Evolutionary conservation across 2,329 filamentous ascomycete genomes (phyloP).

Genomic region (Neonectria hederae): DNA sequence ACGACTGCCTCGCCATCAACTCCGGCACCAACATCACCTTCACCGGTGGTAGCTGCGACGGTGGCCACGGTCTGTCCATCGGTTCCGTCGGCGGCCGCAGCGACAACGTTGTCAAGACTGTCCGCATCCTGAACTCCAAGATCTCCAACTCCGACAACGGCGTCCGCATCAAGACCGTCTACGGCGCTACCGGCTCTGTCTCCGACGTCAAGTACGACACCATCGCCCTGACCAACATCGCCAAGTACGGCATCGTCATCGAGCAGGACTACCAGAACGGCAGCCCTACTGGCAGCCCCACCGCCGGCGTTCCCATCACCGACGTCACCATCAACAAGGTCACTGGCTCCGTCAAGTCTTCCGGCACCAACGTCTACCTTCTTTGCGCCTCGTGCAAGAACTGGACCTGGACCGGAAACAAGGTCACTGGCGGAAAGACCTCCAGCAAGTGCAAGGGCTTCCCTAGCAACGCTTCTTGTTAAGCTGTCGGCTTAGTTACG

Average conservation of each 20-base stretch:
- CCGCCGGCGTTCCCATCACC: conserved; percentile 63
- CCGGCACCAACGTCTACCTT: conserved; percentile 59
- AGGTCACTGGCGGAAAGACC: conserved; percentile 61
- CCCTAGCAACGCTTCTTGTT: conserved; percentile 40
- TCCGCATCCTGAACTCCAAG: conserved; percentile 59
- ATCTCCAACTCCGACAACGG: conserved; percentile 64
- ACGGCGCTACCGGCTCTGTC: conserved; percentile 55
- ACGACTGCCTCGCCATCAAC: conserved; percentile 69
- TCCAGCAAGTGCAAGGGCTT: conserved; percentile 41
- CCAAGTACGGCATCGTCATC: conserved; percentile 52
- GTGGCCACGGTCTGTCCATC: conserved; percentile 56
- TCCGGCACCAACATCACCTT: conserved; percentile 60
- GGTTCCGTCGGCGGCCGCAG: conserved; percentile 57
- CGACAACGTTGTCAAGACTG: conserved; percentile 62
- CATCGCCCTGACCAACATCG: conserved; percentile 54
- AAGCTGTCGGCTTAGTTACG: neutral
- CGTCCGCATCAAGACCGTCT: conserved; percentile 61
- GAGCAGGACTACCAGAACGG: conserved; percentile 61
- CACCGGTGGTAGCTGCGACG: conserved; percentile 54
- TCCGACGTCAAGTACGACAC: conserved; percentile 54
- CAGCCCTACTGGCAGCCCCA: conserved; percentile 55
- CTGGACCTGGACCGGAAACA: conserved; percentile 62
- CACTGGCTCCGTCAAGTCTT: conserved; percentile 52
- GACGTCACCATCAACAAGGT: conserved; percentile 55
- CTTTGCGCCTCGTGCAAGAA: conserved; percentile 61